Base-by-base conservation (phyloP, 306 rosid species). In the Sechiopsis laciniata region DNA sequence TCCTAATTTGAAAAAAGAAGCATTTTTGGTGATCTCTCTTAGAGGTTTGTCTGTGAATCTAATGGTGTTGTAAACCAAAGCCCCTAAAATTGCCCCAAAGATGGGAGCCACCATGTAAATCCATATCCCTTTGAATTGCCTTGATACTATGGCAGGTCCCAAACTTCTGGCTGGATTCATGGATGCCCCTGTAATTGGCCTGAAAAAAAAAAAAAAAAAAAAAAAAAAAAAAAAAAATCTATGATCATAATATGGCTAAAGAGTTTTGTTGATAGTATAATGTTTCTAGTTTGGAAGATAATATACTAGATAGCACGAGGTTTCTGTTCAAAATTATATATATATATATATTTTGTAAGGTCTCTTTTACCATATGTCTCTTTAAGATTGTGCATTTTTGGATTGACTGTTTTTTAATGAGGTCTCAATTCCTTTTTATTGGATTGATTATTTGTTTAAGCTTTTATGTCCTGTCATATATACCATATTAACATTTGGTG, bases 121-220 rank as follows among this genome's bases (percentile, higher is more conserved):
- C 97, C 98, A 93, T 16, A 93, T 51, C 76, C 88, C 80, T 60
- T 20, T 78, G 56, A 77, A 93, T 10, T 85, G 53, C 5, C 22
- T 12, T 9, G 70, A 84, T 2, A 86, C 90, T 16, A 93, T 51
- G 0, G 97, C 97, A 0, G 97, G 96, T 12, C 97, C 97, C 24
- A 93, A 24, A 72, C 89, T 93, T 81, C 98, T 93, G 8, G 85
- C 97, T 9, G 96, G 97, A 35, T 87, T 94, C 98, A 94, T 85
- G 2, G 98, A 94, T 68, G 95, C 99, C 74, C 99, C 97, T n/a
- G 95, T 69, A 2, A 89, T 42, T 10, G 89, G 94, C 80, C 97
- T 91, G 80, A 61, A 54, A 40, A 78, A 68, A 29, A 46, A 2
- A 32, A 2, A 32, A 2, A 32, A 2, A 32, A 32, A n/a, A n/a